These are phyloP conservation scores for Sporothrix curviconia DNA, from an alignment of 2,329 filamentous ascomycete species.

Conservation along the genomic window DNA sequence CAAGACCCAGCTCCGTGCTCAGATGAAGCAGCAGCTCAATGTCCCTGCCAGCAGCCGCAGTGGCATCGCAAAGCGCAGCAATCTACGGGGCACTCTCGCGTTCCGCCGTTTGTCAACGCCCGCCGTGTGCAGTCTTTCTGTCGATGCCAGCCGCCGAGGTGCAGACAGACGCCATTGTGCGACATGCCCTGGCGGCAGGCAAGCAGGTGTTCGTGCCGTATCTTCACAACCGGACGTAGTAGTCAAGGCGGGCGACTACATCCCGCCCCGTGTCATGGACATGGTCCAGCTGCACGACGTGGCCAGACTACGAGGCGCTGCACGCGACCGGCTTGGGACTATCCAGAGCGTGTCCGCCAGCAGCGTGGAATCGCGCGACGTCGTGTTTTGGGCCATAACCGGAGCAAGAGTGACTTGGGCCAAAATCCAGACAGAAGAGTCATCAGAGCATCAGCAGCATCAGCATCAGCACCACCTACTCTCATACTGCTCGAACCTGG, in stretches of 20 bases:
- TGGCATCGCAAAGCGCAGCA: constrained; percentile 59
- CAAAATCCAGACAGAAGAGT: too few species aligned
- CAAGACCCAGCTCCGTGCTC: constrained; percentile 68
- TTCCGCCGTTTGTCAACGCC: constrained; percentile 70
- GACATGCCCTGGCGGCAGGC: constrained; percentile 66
- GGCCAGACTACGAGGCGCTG: constrained; percentile 71
- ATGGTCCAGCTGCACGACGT: constrained; percentile 76
- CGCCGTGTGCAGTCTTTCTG: constrained; percentile 73
- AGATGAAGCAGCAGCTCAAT: constrained; percentile 63
- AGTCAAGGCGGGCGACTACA: constrained; percentile 31
- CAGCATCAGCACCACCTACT: too few species aligned
- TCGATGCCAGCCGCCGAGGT: constrained; percentile 88
- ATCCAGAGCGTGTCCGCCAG: constrained; percentile 75
- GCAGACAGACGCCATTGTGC: constrained; percentile 75
- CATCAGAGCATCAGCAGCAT: too few species aligned
- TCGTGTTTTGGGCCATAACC: constrained; percentile 63
- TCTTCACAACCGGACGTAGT: constrained; percentile 57
- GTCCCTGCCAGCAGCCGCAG: constrained; percentile 52
- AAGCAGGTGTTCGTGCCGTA: constrained; percentile 93
- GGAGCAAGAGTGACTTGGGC: too few species aligned
- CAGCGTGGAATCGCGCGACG: constrained; percentile 56
- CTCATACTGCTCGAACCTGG: too few species aligned
- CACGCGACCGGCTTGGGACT: constrained; percentile 82
- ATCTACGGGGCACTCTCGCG: constrained; percentile 59
- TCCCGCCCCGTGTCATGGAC: constrained; percentile 73